Evolutionary conservation across 306 rosid species (phyloP), one percentile per base, ranked within the genome.

Genomic region (Ormosia semicastrata): DNA sequence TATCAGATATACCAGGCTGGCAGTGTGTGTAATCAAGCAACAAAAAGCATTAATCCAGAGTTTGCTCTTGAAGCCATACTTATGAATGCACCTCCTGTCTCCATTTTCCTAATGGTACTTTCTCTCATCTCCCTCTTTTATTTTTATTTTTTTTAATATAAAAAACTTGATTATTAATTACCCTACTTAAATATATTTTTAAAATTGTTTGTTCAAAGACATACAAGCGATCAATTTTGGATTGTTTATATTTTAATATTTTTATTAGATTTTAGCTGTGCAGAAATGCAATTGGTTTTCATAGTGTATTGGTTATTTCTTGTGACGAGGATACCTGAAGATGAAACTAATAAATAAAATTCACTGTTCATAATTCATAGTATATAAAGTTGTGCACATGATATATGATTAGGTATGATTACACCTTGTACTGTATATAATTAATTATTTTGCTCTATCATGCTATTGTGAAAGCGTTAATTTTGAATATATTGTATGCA

Each of bases 51-150:
- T 52, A 83, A 65, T 73, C 85, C 87, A 1, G 86, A 85, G 78
- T 53, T 81, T 77, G 93, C 91, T 18, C 93, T 95, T 47, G 90
- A 88, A 84, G 90, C 90, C 65, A 81, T 93, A 71, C 91, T 93
- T 71, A 89, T 89, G 98, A 89, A 78, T 75, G 73, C 90, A 63
- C 97, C 98, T 78, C 85, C 88, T 63, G 68, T 33, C 54, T 76
- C 86, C 54, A 71, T 88, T 83, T 82, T 89, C 71, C 65, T 29
- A 47, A 65, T 89, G 99, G 99, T 95, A 88, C 58, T 80, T 39
- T 71, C 83, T 71, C 81, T 70, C 57, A 13, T 8, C 36, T 57
- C 47, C 80, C 62, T 70, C 39, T 39, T 36, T 29, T 24, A 24
- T 75, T 76, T 76, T 33, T 63, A 36, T 24, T 4, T 62, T 82